These are phyloP conservation scores for Colletotrichum siamense DNA, from an alignment of 2,329 filamentous ascomycete species.

Conservation along the genomic window DNA sequence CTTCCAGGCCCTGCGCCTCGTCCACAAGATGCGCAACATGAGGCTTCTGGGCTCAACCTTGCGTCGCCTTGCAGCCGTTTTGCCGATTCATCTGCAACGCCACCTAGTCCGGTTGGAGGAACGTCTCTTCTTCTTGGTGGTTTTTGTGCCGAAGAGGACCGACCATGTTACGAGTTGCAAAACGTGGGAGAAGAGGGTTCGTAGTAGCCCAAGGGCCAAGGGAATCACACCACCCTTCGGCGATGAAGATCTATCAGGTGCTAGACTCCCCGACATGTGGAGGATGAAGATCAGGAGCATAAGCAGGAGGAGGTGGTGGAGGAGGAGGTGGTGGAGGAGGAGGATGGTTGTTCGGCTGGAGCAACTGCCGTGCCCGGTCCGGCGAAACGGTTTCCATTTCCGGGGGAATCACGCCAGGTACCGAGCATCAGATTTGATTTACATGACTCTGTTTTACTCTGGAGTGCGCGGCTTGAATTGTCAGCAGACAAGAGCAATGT, in stretches of 20 bases:
- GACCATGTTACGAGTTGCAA: not conserved
- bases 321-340: not conserved
- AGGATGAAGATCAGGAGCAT: not conserved
- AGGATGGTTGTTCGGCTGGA: not conserved
- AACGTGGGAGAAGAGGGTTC: not conserved
- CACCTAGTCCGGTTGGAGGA: not conserved
- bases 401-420: not conserved
- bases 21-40: not conserved
- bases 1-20: not conserved
- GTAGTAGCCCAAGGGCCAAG: not conserved
- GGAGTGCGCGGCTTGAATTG: not conserved
- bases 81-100: not conserved
- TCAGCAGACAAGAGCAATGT: not conserved
- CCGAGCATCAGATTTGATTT: not conserved
- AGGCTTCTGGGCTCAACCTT: not conserved
- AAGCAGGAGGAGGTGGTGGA: not conserved
- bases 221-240: not conserved
- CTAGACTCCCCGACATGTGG: not conserved
- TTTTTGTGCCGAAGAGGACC: not conserved
- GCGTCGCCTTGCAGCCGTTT: not conserved
- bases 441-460: not conserved
- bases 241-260: not conserved
- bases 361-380: not conserved
- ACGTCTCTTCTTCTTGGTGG: not conserved
- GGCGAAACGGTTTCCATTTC: slow-evolving; percentile 14